Evolutionary conservation across 345 rosid genomes (phyloP).

Genomic region (Leavenworthia alabamica): DNA sequence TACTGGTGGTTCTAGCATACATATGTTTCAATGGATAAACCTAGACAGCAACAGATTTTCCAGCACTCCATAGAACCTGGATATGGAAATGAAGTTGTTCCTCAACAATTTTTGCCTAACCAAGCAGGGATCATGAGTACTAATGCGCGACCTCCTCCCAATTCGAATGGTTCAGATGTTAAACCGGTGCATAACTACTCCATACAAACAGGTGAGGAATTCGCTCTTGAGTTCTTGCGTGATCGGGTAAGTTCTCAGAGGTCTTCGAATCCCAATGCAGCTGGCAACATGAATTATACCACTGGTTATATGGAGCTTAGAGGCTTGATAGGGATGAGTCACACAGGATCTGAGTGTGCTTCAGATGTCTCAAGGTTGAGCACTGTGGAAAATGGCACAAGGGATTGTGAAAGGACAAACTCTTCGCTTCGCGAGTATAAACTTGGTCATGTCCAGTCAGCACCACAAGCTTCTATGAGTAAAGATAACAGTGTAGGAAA

Average conservation of each 20-base stretch:
- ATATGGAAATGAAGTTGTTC: constrained; percentile 40
- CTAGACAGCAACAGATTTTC: constrained; percentile 32
- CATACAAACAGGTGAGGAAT: constrained; percentile 89
- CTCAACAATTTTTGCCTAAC: constrained; percentile 39
- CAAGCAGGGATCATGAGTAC: constrained; percentile 37
- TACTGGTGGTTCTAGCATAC: neutral
- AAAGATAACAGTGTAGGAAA: constrained; percentile 35
- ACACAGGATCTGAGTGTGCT: constrained; percentile 57
- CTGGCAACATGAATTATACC: constrained; percentile 41
- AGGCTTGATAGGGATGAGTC: constrained; percentile 54
- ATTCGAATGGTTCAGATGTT: constrained; percentile 41
- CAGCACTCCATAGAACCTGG: constrained; percentile 48
- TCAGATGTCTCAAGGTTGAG: constrained; percentile 50
- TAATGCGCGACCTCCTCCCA: constrained; percentile 40
- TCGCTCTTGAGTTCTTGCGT: constrained; percentile 81
- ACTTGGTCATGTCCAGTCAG: constrained; percentile 45
- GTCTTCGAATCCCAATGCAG: constrained; percentile 35
- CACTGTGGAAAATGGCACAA: constrained; percentile 37
- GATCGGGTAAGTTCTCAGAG: constrained; percentile 57
- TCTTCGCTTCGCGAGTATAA: constrained; percentile 38
- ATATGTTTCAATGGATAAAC: constrained; percentile 33
- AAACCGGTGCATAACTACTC: constrained; percentile 71
- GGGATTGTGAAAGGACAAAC: constrained; percentile 45
- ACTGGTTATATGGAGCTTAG: constrained; percentile 60
- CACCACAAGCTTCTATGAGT: constrained; percentile 36